Evolutionary conservation across 208 protist genomes (phyloP), one percentile per base, ranked within the genome.

Genomic region (Acanthamoeba triangularis): DNA sequence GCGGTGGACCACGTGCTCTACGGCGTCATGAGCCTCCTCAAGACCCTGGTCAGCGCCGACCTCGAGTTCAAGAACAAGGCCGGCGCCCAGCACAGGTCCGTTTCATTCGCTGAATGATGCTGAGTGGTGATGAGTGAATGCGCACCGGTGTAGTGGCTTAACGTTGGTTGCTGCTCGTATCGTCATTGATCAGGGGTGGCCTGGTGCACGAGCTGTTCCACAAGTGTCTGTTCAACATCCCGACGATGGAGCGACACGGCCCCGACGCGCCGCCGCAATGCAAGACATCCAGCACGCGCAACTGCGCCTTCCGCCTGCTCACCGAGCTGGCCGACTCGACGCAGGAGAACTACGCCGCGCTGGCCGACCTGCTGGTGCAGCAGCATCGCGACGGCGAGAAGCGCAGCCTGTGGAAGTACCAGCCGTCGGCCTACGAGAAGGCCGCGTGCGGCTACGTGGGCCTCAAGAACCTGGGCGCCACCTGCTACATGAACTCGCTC

Each of bases 401-500:
- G 41, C 59, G 67, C n/a, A 80, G 90, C 52, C 44, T 49, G 90
- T 94, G 44, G 41, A 80, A 65, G 90, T 82, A 80, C 44, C 44
- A 61, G 30, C 47, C 37, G 25, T 35, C 65, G 90, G 59, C 41
- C 28, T 41, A 47, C 28, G 41, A 61, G 67, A 65, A 59, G 56
- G 74, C 74, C n/a, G 13, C 92, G 11, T 97, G 76, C 30, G 97
- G 97, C 30, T 98, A 96, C 76, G 97, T 98, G 14, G 98, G 98
- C 54, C 56, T 98, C 18, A 82, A 96, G 87, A 98, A 98, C 88
- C 96, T 96, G 47, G 98, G 97, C n/a, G 97, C 97, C 18, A 98
- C 98, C 3, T 98, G 98, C 95, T 98, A 98, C 94, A 98, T 98
- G 96, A 98, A 98, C 94, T 98, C 97, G 28, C 65, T 98, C 18